These are phyloP conservation scores for Eucalyptus lansdowneana DNA, from an alignment of 345 rosid species.

Conservation along the genomic window DNA sequence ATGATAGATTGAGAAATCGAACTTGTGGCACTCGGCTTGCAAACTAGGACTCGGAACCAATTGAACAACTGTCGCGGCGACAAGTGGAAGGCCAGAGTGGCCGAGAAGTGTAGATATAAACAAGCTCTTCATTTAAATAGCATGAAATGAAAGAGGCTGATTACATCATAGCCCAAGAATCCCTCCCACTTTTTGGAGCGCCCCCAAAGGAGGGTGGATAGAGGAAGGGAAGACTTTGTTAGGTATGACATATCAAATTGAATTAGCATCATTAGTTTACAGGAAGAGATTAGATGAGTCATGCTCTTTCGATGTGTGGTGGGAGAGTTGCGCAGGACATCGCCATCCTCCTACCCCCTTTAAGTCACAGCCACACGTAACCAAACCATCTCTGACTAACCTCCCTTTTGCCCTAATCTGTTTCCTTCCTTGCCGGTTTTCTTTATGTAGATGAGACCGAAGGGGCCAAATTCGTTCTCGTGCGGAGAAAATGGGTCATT, in stretches of 20 bases:
- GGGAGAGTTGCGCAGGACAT: neutral
- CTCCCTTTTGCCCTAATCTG: neutral
- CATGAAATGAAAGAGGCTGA: neutral
- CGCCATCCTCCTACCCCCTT: neutral
- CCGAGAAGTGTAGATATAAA: neutral
- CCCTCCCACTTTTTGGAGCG: neutral
- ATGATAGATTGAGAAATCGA: neutral
- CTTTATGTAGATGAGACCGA: neutral
- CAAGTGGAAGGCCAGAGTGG: neutral
- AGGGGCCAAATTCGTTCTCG: neutral
- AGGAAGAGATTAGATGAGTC: neutral
- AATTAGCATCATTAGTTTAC: neutral
- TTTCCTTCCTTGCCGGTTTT: neutral
- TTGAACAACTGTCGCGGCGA: fast-evolving
- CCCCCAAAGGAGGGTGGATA: neutral
- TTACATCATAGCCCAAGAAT: neutral
- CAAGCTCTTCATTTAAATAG: neutral
- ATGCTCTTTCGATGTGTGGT: neutral
- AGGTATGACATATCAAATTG: neutral
- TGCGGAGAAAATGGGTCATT: neutral
- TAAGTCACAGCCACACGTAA: neutral
- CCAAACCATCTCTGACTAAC: neutral
- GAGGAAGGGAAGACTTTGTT: neutral
- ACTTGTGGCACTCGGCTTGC: neutral
- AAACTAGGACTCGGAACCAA: neutral